Percentiles rank a stretch among this genome's conserved stretches.
phyloP scores from a whole-genome alignment of 202 grass and related monocot species.

The Saccharum hybrid region DNA sequence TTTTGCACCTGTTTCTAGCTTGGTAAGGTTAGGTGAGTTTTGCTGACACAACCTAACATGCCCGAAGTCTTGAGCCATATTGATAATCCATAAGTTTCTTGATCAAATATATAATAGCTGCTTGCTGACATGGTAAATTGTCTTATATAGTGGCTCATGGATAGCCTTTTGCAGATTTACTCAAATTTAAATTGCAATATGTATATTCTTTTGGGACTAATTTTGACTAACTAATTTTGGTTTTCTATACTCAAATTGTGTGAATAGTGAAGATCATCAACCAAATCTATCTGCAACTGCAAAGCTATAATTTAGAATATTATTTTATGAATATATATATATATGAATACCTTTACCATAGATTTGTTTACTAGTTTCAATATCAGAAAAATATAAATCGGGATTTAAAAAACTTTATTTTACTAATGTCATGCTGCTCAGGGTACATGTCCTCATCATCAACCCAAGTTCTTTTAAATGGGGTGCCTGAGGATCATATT shows the following conservation, averaged over 20 bases:
- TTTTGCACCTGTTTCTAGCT: too few species aligned
- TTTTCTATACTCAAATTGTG: not conserved
- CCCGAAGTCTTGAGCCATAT: not conserved
- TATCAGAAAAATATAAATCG: not conserved
- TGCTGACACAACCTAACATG: too few species aligned
- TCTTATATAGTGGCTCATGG: not conserved
- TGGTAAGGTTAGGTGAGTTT: too few species aligned
- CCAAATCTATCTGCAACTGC: not conserved
- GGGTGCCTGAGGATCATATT: too few species aligned
- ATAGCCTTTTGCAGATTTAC: not conserved
- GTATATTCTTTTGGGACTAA: not conserved
- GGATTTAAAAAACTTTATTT: too few species aligned
- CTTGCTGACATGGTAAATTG: not conserved
- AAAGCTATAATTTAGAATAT: not conserved
- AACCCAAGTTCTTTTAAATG: too few species aligned
- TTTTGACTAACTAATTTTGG: not conserved
- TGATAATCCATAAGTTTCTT: not conserved
- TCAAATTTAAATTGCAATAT: not conserved
- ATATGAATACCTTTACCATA: not conserved
- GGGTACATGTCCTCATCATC: too few species aligned
- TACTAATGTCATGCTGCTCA: not conserved
- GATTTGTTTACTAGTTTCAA: not conserved
- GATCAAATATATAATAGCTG: not conserved
- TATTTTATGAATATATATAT: too few species aligned
- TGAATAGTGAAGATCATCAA: not conserved